Conservation (phyloP, 805 yeast genomes). For the Sugiyamaella smithiae region DNA sequence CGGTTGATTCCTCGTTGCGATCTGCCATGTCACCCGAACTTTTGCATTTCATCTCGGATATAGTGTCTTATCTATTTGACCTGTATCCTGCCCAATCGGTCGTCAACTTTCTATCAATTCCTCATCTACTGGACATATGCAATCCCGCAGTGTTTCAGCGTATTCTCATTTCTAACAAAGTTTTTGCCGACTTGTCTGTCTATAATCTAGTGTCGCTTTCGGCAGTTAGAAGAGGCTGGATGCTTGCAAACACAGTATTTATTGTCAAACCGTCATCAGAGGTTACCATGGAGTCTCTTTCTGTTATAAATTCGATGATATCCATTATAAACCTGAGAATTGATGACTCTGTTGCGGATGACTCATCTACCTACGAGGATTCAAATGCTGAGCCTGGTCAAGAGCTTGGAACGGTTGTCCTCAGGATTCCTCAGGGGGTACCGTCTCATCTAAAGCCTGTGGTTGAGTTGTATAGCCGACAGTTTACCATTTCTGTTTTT, state of each 20-base stretch:
- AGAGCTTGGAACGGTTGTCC: background rate
- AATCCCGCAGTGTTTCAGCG: background rate
- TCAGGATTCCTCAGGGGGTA: background rate
- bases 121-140: background rate
- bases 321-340: background rate
- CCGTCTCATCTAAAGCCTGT: conserved; percentile 3
- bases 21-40: background rate
- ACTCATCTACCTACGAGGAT: background rate
- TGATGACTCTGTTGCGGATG: background rate
- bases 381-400: background rate
- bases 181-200: background rate
- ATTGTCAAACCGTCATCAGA: background rate
- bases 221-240: background rate
- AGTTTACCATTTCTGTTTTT: conserved; percentile 14
- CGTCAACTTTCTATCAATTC: conserved; percentile 4
- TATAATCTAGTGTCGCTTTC: background rate
- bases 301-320: background rate
- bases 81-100: background rate
- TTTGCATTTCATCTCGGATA: background rate
- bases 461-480: conserved; percentile 14
- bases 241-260: background rate
- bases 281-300: background rate
- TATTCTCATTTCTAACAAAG: background rate
- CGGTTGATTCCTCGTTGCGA: background rate
- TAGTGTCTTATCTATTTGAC: background rate